Percentiles rank a stretch among this genome's conserved stretches.
Evolutionary conservation across 1,139 yeast genomes (phyloP).

Genomic region (Yamadazyma triangularis): DNA sequence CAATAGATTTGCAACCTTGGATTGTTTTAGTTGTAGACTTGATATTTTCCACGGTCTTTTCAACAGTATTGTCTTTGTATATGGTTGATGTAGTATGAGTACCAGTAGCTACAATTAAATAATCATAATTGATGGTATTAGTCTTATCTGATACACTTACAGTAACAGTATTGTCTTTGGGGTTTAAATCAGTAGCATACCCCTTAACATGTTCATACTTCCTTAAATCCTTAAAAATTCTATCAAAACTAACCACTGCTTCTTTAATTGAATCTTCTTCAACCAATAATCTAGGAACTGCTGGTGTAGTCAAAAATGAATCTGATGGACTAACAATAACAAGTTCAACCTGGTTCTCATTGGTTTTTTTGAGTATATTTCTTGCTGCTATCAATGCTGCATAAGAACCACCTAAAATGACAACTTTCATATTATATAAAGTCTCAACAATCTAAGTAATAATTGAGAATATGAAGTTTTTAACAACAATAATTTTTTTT

Average conservation of each 20-base stretch:
- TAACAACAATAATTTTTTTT: no score
- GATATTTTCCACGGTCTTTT: conserved; percentile 6
- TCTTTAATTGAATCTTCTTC: conserved; percentile 15
- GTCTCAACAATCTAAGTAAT: no score
- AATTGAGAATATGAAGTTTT: no score
- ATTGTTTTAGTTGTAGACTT: conserved; percentile 9
- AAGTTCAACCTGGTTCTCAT: conserved; percentile 12
- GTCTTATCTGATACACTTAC: conserved; percentile 7
- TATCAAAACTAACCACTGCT: no score
- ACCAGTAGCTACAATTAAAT: conserved; percentile 26
- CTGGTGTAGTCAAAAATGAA: conserved; percentile 16
- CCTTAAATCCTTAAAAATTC: conserved; percentile 10
- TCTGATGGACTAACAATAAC: conserved; percentile 16
- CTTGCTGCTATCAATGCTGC: conserved; percentile 27
- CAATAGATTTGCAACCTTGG: conserved; percentile 17
- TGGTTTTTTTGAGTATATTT: conserved; percentile 11
- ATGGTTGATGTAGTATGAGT: conserved; percentile 13
- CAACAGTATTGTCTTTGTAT: conserved; percentile 18
- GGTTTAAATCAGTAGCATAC: conserved; percentile 14
- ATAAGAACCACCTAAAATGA: conserved; percentile 32
- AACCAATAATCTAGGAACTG: conserved; percentile 24
- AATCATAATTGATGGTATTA: conserved; percentile 16
- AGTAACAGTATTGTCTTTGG: conserved; percentile 8
- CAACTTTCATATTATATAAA: conserved; percentile 10
- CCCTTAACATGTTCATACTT: conserved; percentile 13